Evolutionary conservation across 1,284 basidiomycete species (phyloP).

Genomic region (Puccinia triticina): DNA sequence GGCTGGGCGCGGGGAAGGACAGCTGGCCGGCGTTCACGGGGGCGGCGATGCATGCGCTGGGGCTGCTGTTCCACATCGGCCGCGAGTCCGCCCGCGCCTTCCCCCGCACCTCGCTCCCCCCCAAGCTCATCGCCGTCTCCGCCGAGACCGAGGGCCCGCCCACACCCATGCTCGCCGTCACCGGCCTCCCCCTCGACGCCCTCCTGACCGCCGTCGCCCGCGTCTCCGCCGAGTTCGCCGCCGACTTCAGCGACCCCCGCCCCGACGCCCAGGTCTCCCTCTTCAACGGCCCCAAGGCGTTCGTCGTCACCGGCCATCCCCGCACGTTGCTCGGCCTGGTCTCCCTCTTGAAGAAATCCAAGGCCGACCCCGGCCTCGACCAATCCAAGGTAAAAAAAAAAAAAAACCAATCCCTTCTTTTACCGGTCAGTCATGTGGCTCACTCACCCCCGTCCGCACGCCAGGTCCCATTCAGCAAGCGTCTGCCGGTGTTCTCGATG

Average conservation of each 20-base stretch:
- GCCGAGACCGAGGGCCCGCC: slow-evolving; percentile 90
- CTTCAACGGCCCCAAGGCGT: slow-evolving; percentile 85
- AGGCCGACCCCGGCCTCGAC: slow-evolving; percentile 81
- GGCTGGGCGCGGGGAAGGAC: background rate
- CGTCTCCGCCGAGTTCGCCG: slow-evolving; percentile 6
- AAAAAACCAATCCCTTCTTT: too few relatives aligned
- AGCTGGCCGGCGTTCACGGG: slow-evolving; percentile 32
- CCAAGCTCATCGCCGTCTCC: slow-evolving; percentile 80
- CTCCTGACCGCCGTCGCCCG: slow-evolving; percentile 64
- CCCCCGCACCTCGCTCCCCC: slow-evolving; percentile 89
- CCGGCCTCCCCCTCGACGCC: slow-evolving; percentile 71
- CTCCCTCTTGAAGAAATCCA: slow-evolving; percentile 82
- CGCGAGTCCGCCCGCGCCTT: slow-evolving; percentile 66
- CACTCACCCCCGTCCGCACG: too few relatives aligned
- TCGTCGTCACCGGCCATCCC: slow-evolving; percentile 90
- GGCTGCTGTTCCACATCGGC: slow-evolving; percentile 37
- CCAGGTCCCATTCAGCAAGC: slow-evolving; percentile 79
- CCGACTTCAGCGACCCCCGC: slow-evolving; percentile 68
- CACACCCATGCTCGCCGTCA: slow-evolving; percentile 88
- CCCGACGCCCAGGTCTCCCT: slow-evolving; percentile 72
- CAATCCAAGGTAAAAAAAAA: slow-evolving; percentile 81
- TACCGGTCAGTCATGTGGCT: too few relatives aligned
- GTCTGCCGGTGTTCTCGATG: slow-evolving; percentile 88
- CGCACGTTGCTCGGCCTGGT: slow-evolving; percentile 92
- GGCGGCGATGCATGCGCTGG: slow-evolving; percentile 25